These are phyloP conservation scores for Ganoderma boninense DNA, from an alignment of 1,284 basidiomycete species.

Conservation along the genomic window DNA sequence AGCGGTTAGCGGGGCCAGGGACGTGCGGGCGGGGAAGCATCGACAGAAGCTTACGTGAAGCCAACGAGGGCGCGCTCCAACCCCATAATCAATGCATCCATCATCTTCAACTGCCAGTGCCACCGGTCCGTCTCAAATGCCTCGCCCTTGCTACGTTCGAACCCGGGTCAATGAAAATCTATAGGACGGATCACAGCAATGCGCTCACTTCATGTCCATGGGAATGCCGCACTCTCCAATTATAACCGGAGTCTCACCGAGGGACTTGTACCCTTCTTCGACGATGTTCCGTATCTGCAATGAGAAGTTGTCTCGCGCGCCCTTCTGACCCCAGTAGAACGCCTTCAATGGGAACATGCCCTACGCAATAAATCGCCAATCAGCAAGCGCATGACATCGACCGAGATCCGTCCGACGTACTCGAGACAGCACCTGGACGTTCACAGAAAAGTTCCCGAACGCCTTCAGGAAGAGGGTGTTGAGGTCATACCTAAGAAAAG, in stretches of 20 bases:
- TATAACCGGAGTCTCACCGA: conserved; percentile 84
- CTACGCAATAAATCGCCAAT: conserved; percentile 47
- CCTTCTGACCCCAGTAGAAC: conserved; percentile 88
- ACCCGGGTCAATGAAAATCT: neutral
- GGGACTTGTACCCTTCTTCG: conserved; percentile 65
- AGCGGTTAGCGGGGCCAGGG: conserved; percentile 1
- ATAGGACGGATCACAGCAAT: neutral
- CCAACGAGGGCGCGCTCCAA: conserved; percentile 78
- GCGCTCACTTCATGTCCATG: conserved; percentile 90
- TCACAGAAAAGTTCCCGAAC: conserved; percentile 85
- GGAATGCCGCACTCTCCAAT: conserved; percentile 94
- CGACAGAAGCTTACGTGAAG: conserved; percentile 73
- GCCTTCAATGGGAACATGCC: conserved; percentile 85
- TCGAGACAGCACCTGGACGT: conserved; percentile 88
- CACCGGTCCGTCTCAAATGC: conserved; percentile 82
- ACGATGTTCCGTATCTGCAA: conserved; percentile 86
- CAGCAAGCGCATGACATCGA: neutral
- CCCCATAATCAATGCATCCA: conserved; percentile 87
- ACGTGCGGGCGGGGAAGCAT: conserved; percentile 3
- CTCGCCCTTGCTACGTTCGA: conserved; percentile 62
- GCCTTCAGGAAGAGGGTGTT: conserved; percentile 85
- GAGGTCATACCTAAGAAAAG: conserved; percentile 82
- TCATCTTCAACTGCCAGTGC: conserved; percentile 85
- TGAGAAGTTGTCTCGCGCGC: conserved; percentile 83
- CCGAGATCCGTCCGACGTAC: conserved; percentile 52